Conservation (phyloP, 768 basidiomycete genomes). For the Hericium erinaceus region DNA sequence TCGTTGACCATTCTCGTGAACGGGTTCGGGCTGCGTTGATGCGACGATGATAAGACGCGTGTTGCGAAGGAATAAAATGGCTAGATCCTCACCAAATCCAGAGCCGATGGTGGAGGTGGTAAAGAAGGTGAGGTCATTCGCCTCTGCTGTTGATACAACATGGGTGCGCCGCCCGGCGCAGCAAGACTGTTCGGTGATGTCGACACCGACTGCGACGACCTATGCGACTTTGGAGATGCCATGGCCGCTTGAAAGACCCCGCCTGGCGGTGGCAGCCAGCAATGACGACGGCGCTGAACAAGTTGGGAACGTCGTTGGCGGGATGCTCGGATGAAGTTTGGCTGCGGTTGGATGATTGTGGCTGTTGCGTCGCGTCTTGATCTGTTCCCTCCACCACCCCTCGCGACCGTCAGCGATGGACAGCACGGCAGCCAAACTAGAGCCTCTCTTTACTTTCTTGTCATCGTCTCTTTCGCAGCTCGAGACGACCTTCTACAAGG, state of each 20-base stretch:
- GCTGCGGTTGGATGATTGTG: neutral
- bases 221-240: conserved; percentile 22
- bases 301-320: conserved; percentile 8
- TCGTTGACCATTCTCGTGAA: conserved; percentile 24
- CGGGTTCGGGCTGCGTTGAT: conserved; percentile 33
- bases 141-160: conserved; percentile 21
- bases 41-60: conserved; percentile 6
- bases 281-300: neutral
- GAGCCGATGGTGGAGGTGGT: conserved; percentile 27
- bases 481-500: conserved; percentile 59
- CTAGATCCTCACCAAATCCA: conserved; percentile 28
- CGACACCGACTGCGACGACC: conserved; percentile 13
- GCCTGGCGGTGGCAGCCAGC: conserved; percentile 5
- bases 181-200: conserved; percentile 18
- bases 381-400: neutral
- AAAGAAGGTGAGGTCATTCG: conserved; percentile 28
- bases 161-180: conserved; percentile 16
- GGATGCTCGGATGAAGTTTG: conserved; percentile 11
- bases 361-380: neutral
- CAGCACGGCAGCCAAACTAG: conserved; percentile 27
- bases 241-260: conserved; percentile 12
- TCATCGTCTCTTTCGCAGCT: conserved; percentile 48
- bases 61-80: neutral
- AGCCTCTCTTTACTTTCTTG: conserved; percentile 57
- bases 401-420: conserved; percentile 22